Base-by-base conservation (phyloP, 1,139 yeast species). In the Eremothecium sinecaudum region DNA sequence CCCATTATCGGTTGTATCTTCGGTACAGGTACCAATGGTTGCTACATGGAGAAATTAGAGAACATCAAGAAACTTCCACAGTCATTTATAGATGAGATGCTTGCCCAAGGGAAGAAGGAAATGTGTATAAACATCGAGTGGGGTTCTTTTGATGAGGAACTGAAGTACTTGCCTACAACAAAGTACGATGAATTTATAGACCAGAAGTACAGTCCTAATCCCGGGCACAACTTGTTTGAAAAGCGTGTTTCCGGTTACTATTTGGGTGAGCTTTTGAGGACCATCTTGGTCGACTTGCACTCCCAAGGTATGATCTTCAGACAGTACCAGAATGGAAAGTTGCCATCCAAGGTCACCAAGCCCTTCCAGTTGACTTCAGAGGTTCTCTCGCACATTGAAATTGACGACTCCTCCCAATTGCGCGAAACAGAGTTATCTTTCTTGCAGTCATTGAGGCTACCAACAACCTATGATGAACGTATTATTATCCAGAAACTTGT, bases 1-100 rank as follows among this genome's bases (percentile, higher is more conserved):
- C 82, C 95, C 10, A 69, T 80, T 10, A 66, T 87, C 48, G 97
- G 97, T 27, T 77, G 87, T 43, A 87, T 87, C 43, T 83, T 84
- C 53, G 97, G 97, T 42, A 87, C 97, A 4, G 97, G 97, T 53
- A 86, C 96, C 26, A 87, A 87, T 57, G 96, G 96, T 40, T 94
- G 95, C 9, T 87, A 87, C 61, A 68, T 73, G 52, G 97, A 87
- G 59, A 67, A 73, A 38, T 57, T 83, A 37, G 75, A 71, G 28
- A 70, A 76, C 34, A 81, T 90, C 46, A 71, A 71, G 38, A 87
- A 87, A 60, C 66, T 86, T 40, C 58, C 62, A 0, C 61, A 61
- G 8, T 56, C 62, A 8, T 47, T 64, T 4, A 67, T 66, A 15
- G 61, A 65, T 26, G 33, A 40, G 18, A 33, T 54, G 14, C 53